Evolutionary conservation across 2,329 filamentous ascomycete genomes (phyloP).

Genomic region (Penicillium nordicum): DNA sequence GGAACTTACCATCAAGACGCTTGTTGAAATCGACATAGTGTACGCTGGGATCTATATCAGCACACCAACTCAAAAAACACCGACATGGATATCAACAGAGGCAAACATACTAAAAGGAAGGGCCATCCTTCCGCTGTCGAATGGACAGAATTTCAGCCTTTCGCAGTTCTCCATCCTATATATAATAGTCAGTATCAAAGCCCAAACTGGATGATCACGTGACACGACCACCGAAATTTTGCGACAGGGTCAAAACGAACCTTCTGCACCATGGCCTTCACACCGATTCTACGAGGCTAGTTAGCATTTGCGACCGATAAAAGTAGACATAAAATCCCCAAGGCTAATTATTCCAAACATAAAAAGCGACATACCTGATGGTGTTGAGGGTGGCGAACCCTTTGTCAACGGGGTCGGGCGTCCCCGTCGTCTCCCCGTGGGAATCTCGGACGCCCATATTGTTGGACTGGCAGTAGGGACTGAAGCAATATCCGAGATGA

Average conservation of each 20-base stretch:
- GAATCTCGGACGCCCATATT: slow-evolving; percentile 57
- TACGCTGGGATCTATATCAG: slow-evolving; percentile 50
- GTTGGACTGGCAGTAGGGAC: slow-evolving; percentile 4
- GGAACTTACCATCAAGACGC: slow-evolving; percentile 55
- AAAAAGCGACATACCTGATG: slow-evolving; percentile 59
- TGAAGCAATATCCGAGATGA: slow-evolving; percentile 3
- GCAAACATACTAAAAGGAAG: slow-evolving; percentile 69
- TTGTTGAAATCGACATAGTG: slow-evolving; percentile 99
- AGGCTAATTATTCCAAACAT: slow-evolving; percentile 2
- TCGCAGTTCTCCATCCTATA: slow-evolving; percentile 72
- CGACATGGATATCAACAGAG: background rate
- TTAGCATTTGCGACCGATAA: slow-evolving; percentile 38
- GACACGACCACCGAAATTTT: slow-evolving; percentile 23
- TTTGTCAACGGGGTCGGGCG: slow-evolving; percentile 64
- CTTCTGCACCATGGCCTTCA: slow-evolving; percentile 67
- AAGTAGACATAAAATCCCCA: slow-evolving; percentile 15
- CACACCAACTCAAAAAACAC: background rate
- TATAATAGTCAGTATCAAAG: slow-evolving; percentile 10
- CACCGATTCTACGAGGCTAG: slow-evolving; percentile 54
- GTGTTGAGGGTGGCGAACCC: slow-evolving; percentile 82
- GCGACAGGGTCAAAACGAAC: slow-evolving; percentile 45
- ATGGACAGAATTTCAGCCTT: slow-evolving; percentile 97
- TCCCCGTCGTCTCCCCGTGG: slow-evolving; percentile 52
- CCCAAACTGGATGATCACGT: slow-evolving; percentile 28
- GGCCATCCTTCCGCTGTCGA: slow-evolving; percentile 79